Evolutionary conservation across 305 asterid genomes (phyloP).

Genomic region (Coffea humblotiana): DNA sequence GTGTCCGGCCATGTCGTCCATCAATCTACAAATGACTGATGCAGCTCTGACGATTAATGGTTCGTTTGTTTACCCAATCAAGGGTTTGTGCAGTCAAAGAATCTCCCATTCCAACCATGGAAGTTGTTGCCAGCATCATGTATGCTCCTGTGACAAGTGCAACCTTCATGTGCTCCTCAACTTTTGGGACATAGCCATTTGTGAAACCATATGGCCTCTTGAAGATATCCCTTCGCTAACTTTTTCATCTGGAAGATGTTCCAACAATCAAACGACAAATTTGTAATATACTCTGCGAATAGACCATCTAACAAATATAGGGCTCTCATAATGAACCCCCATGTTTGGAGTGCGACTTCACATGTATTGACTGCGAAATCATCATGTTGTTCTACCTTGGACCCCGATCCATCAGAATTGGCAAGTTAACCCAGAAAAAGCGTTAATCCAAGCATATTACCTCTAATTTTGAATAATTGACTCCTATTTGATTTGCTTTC

Average conservation of each 20-base stretch:
- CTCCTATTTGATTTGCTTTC: conserved; percentile 19
- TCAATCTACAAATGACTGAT: not conserved
- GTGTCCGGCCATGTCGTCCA: conserved; percentile 9
- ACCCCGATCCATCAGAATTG: too few relatives aligned
- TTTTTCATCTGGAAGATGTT: conserved; percentile 12
- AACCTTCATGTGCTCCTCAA: conserved; percentile 29
- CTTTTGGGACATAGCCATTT: conserved; percentile 15
- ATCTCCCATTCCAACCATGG: conserved; percentile 16
- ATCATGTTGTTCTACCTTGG: too few relatives aligned
- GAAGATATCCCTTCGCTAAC: conserved; percentile 1
- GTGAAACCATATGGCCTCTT: conserved; percentile 23
- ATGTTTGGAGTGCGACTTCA: too few relatives aligned
- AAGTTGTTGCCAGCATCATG: not conserved
- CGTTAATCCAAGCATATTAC: conserved; percentile 15
- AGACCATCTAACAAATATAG: too few relatives aligned
- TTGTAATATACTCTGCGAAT: too few relatives aligned
- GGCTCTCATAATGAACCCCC: too few relatives aligned
- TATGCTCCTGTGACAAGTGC: conserved; percentile 6
- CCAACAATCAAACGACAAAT: not conserved
- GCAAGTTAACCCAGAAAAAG: not conserved
- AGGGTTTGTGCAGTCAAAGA: not conserved
- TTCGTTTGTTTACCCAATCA: conserved; percentile 8
- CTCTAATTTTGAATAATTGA: conserved; percentile 38
- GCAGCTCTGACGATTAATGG: conserved; percentile 7
- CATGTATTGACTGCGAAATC: too few relatives aligned